Evolutionary conservation across 805 yeast genomes (phyloP).

Genomic region (Dipodascus geniculatus): DNA sequence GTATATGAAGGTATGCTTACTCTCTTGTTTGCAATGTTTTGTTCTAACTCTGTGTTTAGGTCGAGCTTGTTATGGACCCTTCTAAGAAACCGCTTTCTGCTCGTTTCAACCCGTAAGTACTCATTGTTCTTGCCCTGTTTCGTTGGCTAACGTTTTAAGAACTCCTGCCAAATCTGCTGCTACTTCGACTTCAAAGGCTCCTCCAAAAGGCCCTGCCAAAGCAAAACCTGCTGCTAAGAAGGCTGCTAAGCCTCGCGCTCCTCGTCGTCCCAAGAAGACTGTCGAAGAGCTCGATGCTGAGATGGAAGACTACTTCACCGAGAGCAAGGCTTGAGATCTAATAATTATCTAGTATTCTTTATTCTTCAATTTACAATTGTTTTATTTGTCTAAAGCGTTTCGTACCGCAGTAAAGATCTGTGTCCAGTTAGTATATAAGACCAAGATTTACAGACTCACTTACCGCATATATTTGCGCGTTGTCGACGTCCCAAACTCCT

Average conservation of each 20-base stretch:
- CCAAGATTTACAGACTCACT: background rate
- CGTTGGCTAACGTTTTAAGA: slow-evolving; percentile 1
- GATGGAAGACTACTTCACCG: slow-evolving; percentile 83
- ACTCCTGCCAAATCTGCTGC: slow-evolving; percentile 6
- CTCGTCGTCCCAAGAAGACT: slow-evolving; percentile 50
- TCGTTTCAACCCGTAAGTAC: slow-evolving; percentile 37
- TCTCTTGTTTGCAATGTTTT: background rate
- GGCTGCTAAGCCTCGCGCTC: slow-evolving; percentile 16
- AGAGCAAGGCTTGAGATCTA: slow-evolving; percentile 9
- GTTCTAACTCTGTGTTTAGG: slow-evolving; percentile 15
- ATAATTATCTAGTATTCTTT: background rate
- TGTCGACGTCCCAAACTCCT: slow-evolving; percentile 69
- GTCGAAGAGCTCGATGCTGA: slow-evolving; percentile 93
- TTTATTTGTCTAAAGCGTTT: background rate
- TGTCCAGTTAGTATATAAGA: background rate
- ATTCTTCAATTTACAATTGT: background rate
- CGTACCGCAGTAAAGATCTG: background rate
- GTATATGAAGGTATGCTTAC: slow-evolving; percentile 42
- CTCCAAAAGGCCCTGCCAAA: slow-evolving; percentile 12
- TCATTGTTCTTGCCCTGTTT: background rate
- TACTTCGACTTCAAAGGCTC: slow-evolving; percentile 6
- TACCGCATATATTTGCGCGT: slow-evolving; percentile 45
- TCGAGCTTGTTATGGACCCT: slow-evolving; percentile 81
- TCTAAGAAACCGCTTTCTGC: slow-evolving; percentile 52
- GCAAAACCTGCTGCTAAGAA: slow-evolving; percentile 9